Conservation (phyloP, 2,329 filamentous ascomycete species). For the Trichoderma cornu-damae region DNA sequence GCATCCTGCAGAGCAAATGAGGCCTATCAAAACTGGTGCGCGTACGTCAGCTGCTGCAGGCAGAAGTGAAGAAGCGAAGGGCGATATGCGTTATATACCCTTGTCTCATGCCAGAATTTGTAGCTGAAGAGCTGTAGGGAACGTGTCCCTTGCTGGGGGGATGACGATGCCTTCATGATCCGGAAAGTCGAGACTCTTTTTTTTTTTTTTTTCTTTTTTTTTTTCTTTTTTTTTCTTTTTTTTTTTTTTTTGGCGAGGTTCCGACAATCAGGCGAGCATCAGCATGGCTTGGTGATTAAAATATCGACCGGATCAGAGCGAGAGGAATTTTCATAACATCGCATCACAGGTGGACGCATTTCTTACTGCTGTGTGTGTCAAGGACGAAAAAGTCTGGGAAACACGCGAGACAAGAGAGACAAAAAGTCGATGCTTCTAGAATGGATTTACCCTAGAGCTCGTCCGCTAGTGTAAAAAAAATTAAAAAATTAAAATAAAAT, state of each 20-base stretch:
- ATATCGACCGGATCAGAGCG: background rate
- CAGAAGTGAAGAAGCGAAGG: background rate
- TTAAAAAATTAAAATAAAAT: too few relatives aligned
- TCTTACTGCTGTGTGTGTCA: background rate
- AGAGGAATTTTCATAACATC: background rate
- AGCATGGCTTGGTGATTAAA: too few relatives aligned
- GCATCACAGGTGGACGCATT: background rate
- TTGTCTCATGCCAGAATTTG: background rate
- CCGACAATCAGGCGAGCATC: background rate
- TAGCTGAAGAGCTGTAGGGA: background rate
- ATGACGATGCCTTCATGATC: too few relatives aligned
- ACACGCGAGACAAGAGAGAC: too few relatives aligned
- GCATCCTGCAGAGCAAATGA: background rate
- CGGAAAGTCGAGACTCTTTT: too few relatives aligned
- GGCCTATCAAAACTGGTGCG: background rate
- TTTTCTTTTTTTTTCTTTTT: too few relatives aligned
- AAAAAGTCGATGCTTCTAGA: slow-evolving; percentile 3
- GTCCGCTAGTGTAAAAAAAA: too few relatives aligned
- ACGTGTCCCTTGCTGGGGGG: too few relatives aligned
- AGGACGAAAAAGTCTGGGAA: background rate
- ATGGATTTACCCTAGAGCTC: background rate
- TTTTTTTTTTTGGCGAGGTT: background rate
- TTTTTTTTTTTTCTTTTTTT: too few relatives aligned
- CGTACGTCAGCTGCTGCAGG: background rate
- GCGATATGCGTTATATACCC: background rate